Base-by-base conservation (phyloP, 306 rosid genomes). In the Herpetospermum pedunculosum region DNA sequence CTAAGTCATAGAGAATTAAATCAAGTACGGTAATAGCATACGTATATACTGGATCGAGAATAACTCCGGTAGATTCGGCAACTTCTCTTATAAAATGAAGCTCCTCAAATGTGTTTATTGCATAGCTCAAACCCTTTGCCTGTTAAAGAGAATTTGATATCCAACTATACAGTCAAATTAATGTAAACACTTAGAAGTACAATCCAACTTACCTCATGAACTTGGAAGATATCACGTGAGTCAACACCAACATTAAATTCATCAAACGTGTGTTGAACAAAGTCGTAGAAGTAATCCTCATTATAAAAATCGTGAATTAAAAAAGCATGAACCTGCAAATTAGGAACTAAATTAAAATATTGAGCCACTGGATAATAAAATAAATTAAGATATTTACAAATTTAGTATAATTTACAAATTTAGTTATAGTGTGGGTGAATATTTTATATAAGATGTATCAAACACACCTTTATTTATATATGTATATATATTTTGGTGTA, bases 11-110 rank as follows among this genome's bases (percentile, higher is more conserved):
- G n/a, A n/a, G n/a, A n/a, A n/a, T n/a, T n/a, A n/a, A n/a, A n/a
- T n/a, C n/a, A n/a, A n/a, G n/a, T n/a, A n/a, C n/a, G n/a, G n/a
- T n/a, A n/a, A n/a, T n/a, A n/a, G n/a, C 4, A 44, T 69, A 92
- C 98, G 92, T 88, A 82, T 90, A 92, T 79, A 90, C 98, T 2
- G 98, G 96, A 71, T 90, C 98, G 43, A 92, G 95, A 77, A 92
- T 77, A 81, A 88, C 86, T 26, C 98, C 96, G 16, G 96, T 92
- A 48, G 92, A 79, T 12, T 84, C 80, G 47, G 98, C 91, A 46
- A 90, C 70, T 80, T 90, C 96, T 74, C 59, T 88, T 43, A 90
- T 87, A 76, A 87, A 88, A 23, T 80, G 83, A 79, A 92, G 88
- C 89, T 92, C 98, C 75, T 92, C 98, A 1, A 80, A 78, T 23